phyloP scores from a whole-genome alignment of 306 rosid genomes.

The Ormosia semicastrata region DNA sequence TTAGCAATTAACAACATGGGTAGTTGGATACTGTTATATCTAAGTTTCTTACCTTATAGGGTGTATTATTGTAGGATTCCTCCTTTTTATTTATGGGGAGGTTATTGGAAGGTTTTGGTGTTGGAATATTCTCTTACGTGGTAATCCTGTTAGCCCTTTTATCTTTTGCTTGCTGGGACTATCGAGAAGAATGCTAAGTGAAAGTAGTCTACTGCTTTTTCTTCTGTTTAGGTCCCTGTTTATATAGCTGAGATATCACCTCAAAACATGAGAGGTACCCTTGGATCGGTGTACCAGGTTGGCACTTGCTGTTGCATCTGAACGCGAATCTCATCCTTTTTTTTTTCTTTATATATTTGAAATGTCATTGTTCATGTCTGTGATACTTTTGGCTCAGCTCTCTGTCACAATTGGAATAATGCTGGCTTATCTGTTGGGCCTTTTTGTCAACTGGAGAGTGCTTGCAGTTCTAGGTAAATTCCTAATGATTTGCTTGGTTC shows the following conservation, averaged over 20 bases:
- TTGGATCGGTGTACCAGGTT: conserved; percentile 92
- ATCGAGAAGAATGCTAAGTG: conserved; percentile 20
- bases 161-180: not conserved
- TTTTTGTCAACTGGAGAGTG: conserved; percentile 73
- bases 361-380: not conserved
- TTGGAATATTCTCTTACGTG: conserved; percentile 91
- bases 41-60: not conserved
- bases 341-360: not conserved
- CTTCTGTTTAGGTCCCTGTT: conserved; percentile 67
- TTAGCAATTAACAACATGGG: not conserved
- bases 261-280: conserved; percentile 80
- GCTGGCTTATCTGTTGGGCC: conserved; percentile 78
- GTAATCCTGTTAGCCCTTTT: conserved; percentile 33
- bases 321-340: not conserved
- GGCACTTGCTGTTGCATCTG: conserved; percentile 16
- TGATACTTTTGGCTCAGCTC: conserved; percentile 46
- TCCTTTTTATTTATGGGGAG: conserved; percentile 84
- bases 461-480: conserved; percentile 83
- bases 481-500: conserved; percentile 8
- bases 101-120: conserved; percentile 90
- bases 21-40: not conserved
- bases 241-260: conserved; percentile 92
- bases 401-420: conserved; percentile 73
- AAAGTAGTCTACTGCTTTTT: not conserved
- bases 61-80: conserved; percentile 44